A percentile compares a stretch with the other conserved stretches of the same genome.
Evolutionary conservation across 2,329 filamentous ascomycete genomes (phyloP).

Genomic region (Exutisphaerella laricina): DNA sequence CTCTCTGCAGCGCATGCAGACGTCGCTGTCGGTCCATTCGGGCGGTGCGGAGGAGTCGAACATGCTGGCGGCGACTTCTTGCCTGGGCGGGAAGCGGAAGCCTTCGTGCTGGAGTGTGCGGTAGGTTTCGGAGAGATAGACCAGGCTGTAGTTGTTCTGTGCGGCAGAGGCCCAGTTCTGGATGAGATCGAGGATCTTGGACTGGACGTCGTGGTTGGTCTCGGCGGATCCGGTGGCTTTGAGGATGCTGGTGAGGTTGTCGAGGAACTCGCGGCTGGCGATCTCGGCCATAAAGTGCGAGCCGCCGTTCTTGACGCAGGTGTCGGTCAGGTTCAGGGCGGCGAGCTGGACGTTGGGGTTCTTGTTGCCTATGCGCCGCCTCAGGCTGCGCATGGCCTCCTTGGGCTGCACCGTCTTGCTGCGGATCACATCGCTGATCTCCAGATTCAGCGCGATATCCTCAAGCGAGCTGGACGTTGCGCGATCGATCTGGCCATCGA

Average conservation of each 20-base stretch:
- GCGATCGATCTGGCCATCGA: constrained; percentile 96
- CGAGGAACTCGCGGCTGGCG: constrained; percentile 96
- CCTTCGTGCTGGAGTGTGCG: constrained; percentile 74
- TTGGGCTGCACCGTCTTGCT: constrained; percentile 97
- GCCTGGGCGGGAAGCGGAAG: constrained; percentile 80
- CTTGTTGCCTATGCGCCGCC: constrained; percentile 90
- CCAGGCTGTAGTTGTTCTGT: constrained; percentile 73
- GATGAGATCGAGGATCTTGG: constrained; percentile 87
- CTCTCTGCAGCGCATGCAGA: constrained; percentile 96
- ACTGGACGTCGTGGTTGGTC: constrained; percentile 77
- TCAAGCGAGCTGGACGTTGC: constrained; percentile 96
- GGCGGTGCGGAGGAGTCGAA: constrained; percentile 95
- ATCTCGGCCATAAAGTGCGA: constrained; percentile 93
- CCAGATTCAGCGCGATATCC: constrained; percentile 93
- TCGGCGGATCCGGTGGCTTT: constrained; percentile 69
- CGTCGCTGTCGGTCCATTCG: constrained; percentile 96
- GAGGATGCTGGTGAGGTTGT: constrained; percentile 85
- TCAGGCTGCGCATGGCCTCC: constrained; percentile 95
- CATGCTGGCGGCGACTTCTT: constrained; percentile 91
- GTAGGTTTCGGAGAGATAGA: constrained; percentile 87
- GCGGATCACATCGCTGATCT: constrained; percentile 95
- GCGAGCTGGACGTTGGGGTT: constrained; percentile 96
- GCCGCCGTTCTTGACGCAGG: constrained; percentile 97
- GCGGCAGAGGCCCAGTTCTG: constrained; percentile 90
- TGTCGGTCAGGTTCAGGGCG: constrained; percentile 93